Conservation (phyloP, 495 filamentous ascomycete genomes). For the Aspergillus biplanus region DNA sequence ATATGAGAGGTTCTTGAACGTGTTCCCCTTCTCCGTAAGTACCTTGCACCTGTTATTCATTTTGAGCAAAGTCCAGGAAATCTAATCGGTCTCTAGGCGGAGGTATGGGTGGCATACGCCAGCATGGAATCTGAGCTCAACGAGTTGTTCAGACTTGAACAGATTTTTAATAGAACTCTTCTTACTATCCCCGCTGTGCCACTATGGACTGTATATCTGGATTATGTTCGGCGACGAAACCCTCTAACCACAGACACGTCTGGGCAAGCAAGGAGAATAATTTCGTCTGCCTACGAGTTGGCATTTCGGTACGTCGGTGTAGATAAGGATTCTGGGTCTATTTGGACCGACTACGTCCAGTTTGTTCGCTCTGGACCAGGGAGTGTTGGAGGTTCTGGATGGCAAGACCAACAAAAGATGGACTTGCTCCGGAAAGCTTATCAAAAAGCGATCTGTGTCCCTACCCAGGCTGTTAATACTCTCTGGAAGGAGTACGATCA, state of each 20-base stretch:
- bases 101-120: conserved; percentile 83
- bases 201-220: conserved; percentile 91
- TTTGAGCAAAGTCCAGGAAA: conserved; percentile 12
- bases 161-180: conserved; percentile 77
- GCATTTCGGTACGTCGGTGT: conserved; percentile 87
- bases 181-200: conserved; percentile 74
- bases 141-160: conserved; percentile 74
- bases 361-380: conserved; percentile 89
- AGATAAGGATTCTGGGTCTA: conserved; percentile 85
- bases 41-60: conserved; percentile 13
- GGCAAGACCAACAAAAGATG: conserved; percentile 99
- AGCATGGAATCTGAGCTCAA: conserved; percentile 86
- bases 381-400: conserved; percentile 76
- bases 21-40: conserved; percentile 91
- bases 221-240: conserved; percentile 90
- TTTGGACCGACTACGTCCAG: conserved; percentile 92
- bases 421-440: conserved; percentile 88
- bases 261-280: conserved; percentile 72
- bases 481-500: conserved; percentile 97
- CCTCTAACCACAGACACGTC: conserved; percentile 79
- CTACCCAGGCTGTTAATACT: conserved; percentile 74
- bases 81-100: conserved; percentile 60
- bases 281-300: conserved; percentile 85
- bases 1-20: conserved; percentile 82
- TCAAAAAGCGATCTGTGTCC: conserved; percentile 83